phyloP scores from a whole-genome alignment of 257 asterid genomes.

The Echium plantagineum region DNA sequence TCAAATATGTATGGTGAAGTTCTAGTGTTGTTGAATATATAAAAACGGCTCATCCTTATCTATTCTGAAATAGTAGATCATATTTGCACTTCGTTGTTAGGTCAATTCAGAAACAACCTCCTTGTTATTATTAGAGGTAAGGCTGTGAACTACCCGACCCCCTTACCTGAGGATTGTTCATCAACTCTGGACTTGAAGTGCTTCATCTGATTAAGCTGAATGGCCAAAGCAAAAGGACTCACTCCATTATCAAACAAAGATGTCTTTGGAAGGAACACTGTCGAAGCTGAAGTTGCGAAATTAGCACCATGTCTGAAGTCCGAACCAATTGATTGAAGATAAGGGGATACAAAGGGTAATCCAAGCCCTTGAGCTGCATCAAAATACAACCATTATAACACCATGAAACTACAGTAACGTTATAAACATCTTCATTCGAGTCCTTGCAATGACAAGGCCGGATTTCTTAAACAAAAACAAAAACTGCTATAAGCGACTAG shows the following conservation, averaged over 20 bases:
- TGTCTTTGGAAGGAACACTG: slow-evolving; percentile 43
- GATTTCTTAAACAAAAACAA: background rate
- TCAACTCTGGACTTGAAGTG: slow-evolving; percentile 43
- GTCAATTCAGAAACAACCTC: no score
- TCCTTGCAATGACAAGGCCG: background rate
- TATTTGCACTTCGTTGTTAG: no score
- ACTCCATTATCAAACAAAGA: slow-evolving; percentile 43
- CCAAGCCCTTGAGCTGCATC: slow-evolving; percentile 62
- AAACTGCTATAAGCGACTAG: background rate
- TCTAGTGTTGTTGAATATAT: no score
- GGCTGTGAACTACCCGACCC: background rate
- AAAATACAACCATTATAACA: background rate
- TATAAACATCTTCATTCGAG: no score
- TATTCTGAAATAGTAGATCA: no score
- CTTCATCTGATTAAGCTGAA: slow-evolving; percentile 58
- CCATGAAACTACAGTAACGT: no score
- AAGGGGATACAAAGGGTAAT: slow-evolving; percentile 55
- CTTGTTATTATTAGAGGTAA: no score
- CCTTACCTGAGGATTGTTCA: slow-evolving; percentile 14
- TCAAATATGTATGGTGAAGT: background rate
- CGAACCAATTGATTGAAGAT: slow-evolving; percentile 53
- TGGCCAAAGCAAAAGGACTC: slow-evolving; percentile 56
- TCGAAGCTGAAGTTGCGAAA: slow-evolving; percentile 55
- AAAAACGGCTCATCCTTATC: no score
- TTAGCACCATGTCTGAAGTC: slow-evolving; percentile 56